Evolutionary conservation across 1,139 yeast species (phyloP).

Genomic region (Scheffersomyces insectosa): DNA sequence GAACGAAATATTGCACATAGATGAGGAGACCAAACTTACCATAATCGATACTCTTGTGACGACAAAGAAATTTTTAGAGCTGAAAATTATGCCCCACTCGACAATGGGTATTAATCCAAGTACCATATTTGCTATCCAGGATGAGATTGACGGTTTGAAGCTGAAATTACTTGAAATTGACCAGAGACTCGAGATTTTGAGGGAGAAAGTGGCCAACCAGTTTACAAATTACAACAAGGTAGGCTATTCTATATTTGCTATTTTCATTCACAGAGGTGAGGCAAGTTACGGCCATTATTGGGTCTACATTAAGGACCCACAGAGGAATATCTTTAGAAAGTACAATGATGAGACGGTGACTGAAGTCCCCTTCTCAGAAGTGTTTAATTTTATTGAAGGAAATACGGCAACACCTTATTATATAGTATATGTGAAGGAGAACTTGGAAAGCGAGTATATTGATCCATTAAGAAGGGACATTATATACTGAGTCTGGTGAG

Average conservation of each 20-base stretch:
- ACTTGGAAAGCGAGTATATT: slow-evolving; percentile 55
- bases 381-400: slow-evolving; percentile 67
- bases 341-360: slow-evolving; percentile 91
- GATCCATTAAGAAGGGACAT: slow-evolving; percentile 62
- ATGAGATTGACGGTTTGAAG: slow-evolving; percentile 38
- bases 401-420: slow-evolving; percentile 94
- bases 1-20: slow-evolving; percentile 40
- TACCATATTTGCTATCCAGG: slow-evolving; percentile 38
- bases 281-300: slow-evolving; percentile 97
- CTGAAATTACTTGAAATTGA: slow-evolving; percentile 38
- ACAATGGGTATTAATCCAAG: slow-evolving; percentile 26
- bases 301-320: slow-evolving; percentile 84
- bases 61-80: slow-evolving; percentile 57
- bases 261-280: slow-evolving; percentile 93
- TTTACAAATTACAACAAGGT: slow-evolving; percentile 59
- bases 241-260: slow-evolving; percentile 85
- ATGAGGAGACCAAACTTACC: slow-evolving; percentile 52
- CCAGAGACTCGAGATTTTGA: slow-evolving; percentile 41
- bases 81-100: slow-evolving; percentile 24
- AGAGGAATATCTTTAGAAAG: slow-evolving; percentile 69
- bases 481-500: background rate
- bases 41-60: slow-evolving; percentile 47
- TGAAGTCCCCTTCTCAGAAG: slow-evolving; percentile 74
- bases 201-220: slow-evolving; percentile 52
- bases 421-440: slow-evolving; percentile 77